Base-by-base conservation (phyloP, 2,329 filamentous ascomycete genomes). In the Epichloe bromicola region DNA sequence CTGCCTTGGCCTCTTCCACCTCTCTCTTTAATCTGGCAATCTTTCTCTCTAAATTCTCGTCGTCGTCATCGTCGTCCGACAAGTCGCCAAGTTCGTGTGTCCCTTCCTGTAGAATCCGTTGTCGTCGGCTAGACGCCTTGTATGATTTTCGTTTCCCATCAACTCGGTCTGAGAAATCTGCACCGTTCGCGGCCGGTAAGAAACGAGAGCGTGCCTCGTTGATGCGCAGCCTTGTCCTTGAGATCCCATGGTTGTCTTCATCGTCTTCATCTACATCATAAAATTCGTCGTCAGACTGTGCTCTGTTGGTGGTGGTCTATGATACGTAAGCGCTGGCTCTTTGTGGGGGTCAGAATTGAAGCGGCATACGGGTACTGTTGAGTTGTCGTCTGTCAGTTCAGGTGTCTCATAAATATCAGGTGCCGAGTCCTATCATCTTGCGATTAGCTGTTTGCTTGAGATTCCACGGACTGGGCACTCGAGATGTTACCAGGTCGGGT, bases 331-430 rank as follows among this genome's bases (percentile, higher is more conserved):
- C 19, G 7, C 12, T 41, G 5, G 20, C 14, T 37, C n/a, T 30
- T 43, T 5, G 2, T 26, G 39, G n/a, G n/a, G n/a, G n/a, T 15
- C 23, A 26, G 40, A 11, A 20, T 8, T 40, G 44, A 43, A 17
- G 34, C 14, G n/a, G 67, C 79, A 67, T 72, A 91, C 87, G 51
- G 83, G 86, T 52, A 89, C 72, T 46, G 89, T 95, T 20, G 89
- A 95, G 56, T 82, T 86, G 67, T 95, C 90, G 63, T 95, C 88
- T 51, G 86, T 91, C 58, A 96, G 74, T 51, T 95, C 90, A 57
- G 91, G 90, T 15, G 93, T 97, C 70, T 97, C 91, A 74, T 96
- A 97, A 61, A 95, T 88, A 63, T 97, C 93, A 58, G 90, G 90
- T 30, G 90, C 89, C 50, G 85, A 86, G 70, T 96, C 90, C 86